A percentile compares a stretch with the other conserved stretches of the same genome.
Evolutionary conservation across 176 grass and related monocot genomes (phyloP).

Genomic region (Lolium multiflorum): DNA sequence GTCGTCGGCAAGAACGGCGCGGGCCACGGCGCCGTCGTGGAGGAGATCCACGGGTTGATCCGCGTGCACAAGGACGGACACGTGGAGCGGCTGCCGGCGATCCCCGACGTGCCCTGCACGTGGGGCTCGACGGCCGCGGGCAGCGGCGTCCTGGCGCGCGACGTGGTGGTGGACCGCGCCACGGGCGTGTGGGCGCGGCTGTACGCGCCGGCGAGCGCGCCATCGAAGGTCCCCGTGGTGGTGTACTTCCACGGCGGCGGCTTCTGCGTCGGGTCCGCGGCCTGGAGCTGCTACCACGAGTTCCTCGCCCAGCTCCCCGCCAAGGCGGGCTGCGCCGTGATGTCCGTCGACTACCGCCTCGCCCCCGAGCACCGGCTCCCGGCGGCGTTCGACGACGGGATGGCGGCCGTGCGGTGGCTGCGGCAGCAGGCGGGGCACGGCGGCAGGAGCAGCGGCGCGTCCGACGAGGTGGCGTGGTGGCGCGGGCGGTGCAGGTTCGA

Average conservation of each 20-base stretch:
- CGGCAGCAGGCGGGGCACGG: constrained; percentile 51
- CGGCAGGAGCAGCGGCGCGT: not conserved
- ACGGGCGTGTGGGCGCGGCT: constrained; percentile 73
- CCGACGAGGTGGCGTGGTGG: constrained; percentile 63
- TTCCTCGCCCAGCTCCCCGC: constrained; percentile 63
- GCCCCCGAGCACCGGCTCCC: constrained; percentile 86
- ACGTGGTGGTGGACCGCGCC: constrained; percentile 57
- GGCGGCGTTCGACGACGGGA: constrained; percentile 68
- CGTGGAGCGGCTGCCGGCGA: constrained; percentile 73
- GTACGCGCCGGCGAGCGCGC: constrained; percentile 52
- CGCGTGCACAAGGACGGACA: constrained; percentile 74
- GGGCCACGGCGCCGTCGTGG: constrained; percentile 59
- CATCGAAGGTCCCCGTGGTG: constrained; percentile 54
- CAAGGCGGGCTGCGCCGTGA: constrained; percentile 58
- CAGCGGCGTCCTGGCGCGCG: constrained; percentile 53
- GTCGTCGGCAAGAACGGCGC: constrained; percentile 25
- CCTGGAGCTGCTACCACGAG: constrained; percentile 98
- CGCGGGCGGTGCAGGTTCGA: constrained; percentile 62
- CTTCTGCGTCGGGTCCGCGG: constrained; percentile 84
- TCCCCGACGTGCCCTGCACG: constrained; percentile 69
- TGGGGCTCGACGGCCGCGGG: constrained; percentile 54
- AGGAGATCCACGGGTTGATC: constrained; percentile 87
- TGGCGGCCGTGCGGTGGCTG: constrained; percentile 68
- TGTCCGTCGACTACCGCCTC: constrained; percentile 87
- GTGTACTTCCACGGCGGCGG: constrained; percentile 98